Evolutionary conservation across 164 flowering plant genomes (phyloP).

Genomic region (Taxillus chinensis): DNA sequence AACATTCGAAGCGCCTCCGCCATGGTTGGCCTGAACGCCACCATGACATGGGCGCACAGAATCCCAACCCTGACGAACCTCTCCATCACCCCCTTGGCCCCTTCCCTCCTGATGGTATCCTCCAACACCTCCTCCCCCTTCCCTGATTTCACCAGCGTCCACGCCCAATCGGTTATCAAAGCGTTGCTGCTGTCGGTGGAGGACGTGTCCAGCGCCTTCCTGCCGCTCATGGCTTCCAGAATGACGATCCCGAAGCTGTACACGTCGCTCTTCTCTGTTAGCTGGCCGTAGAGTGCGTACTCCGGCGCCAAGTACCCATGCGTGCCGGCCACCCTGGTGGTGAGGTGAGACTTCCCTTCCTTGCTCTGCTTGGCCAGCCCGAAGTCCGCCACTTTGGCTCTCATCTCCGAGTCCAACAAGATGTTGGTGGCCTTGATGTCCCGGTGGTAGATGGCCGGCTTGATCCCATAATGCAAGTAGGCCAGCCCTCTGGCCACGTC

Average conservation of each 20-base stretch:
- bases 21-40: constrained; percentile 70
- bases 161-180: constrained; percentile 81
- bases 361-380: constrained; percentile 62
- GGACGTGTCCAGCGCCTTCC: constrained; percentile 64
- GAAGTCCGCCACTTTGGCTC: constrained; percentile 76
- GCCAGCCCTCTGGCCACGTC: constrained; percentile 77
- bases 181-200: constrained; percentile 27
- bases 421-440: constrained; percentile 82
- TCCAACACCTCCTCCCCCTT: constrained; percentile 43
- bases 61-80: constrained; percentile 70
- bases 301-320: constrained; percentile 87
- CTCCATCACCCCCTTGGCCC: constrained; percentile 48
- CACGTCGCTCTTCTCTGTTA: constrained; percentile 85
- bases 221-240: constrained; percentile 75
- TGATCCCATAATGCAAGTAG: constrained; percentile 76
- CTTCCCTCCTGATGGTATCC: constrained; percentile 26
- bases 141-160: constrained; percentile 62
- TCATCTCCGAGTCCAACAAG: constrained; percentile 59
- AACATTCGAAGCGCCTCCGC: constrained; percentile 70
- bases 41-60: constrained; percentile 87
- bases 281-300: constrained; percentile 79
- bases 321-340: constrained; percentile 81
- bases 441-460: constrained; percentile 69
- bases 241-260: constrained; percentile 78
- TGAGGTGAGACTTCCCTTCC: constrained; percentile 82